Conservation (phyloP, 768 basidiomycete species). For the Lactifluus rugatus region DNA sequence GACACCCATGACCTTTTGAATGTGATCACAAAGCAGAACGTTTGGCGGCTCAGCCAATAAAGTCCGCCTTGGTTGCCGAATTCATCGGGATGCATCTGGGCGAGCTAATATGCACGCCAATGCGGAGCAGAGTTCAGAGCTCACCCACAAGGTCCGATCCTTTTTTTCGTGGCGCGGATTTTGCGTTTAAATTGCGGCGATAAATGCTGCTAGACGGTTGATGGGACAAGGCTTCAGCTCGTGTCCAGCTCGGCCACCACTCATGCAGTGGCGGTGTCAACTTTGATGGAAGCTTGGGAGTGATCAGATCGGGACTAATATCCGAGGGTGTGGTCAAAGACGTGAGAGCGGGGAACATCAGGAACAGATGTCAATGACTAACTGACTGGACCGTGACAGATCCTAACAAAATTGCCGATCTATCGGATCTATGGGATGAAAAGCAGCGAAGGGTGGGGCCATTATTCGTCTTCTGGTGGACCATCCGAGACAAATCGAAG, state of each 20-base stretch:
- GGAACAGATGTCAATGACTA: no score
- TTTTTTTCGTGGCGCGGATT: background rate
- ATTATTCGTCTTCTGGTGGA: no score
- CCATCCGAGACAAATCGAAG: no score
- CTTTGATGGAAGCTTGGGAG: constrained; percentile 74
- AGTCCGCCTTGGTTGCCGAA: constrained; percentile 37
- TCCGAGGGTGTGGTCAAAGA: constrained; percentile 68
- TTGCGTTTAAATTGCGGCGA: background rate
- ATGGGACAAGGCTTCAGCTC: constrained; percentile 54
- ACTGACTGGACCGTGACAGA: constrained; percentile 41
- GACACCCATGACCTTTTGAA: no score
- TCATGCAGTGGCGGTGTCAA: constrained; percentile 56
- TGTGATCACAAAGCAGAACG: constrained; percentile 40
- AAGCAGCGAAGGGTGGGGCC: constrained; percentile 42
- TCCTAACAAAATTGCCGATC: constrained; percentile 74
- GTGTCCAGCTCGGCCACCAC: constrained; percentile 44
- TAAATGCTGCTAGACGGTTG: constrained; percentile 47
- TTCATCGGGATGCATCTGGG: constrained; percentile 51
- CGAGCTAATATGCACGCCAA: constrained; percentile 57
- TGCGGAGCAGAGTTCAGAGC: constrained; percentile 70
- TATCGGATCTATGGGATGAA: constrained; percentile 47
- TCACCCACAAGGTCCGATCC: constrained; percentile 61
- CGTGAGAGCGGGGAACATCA: constrained; percentile 24
- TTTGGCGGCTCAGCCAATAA: constrained; percentile 38
- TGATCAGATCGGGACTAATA: constrained; percentile 57